Base-by-base conservation (phyloP, 1,284 basidiomycete species). In the Anthracocystis walkeri region DNA sequence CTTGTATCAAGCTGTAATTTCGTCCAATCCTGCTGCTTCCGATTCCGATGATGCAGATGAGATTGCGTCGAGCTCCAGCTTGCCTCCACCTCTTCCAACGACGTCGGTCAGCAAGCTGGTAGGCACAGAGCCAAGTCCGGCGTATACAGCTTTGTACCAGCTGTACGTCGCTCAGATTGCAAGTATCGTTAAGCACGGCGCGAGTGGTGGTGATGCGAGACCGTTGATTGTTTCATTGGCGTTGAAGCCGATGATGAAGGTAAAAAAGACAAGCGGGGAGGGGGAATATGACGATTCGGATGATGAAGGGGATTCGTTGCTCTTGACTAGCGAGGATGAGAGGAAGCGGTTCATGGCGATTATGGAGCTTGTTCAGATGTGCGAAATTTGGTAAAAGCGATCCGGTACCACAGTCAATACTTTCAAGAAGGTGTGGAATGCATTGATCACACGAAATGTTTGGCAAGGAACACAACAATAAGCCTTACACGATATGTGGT, bases 151-250 rank as follows among this genome's bases (percentile, higher is more conserved):
- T 0, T 86, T 96, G 23, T 90, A 95, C 82, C 90, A 91, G 45
- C 87, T 96, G 0, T 97, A 95, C 84, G 90, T 91, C 0, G 88
- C 91, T 5, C 95, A 97, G 79, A 91, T 94, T 49, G 92, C 94
- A 0, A 93, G 93, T 0, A 88, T 95, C 8, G 85, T 95, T 1
- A 93, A 92, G 87, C 88, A 38, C 83, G 87, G 65, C 86, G 90
- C 46, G 25, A 25, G 38, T 81, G 82, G 83, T 4, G 7, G 27
- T 40, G 75, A 67, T 25, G 33, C 29, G 11, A 66, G 77, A 31
- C 70, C 74, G 7, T 16, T 78, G 21, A 52, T 80, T 7, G 73
- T 80, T 4, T 61, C 61, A 12, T 33, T 80, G 11, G 69, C 69
- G 2, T 54, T 80, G 7, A 65, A 73, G 38, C 29, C 42, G 2